These are phyloP conservation scores for Microthyrium microscopicum DNA, from an alignment of 2,329 filamentous ascomycete genomes.

Conservation along the genomic window DNA sequence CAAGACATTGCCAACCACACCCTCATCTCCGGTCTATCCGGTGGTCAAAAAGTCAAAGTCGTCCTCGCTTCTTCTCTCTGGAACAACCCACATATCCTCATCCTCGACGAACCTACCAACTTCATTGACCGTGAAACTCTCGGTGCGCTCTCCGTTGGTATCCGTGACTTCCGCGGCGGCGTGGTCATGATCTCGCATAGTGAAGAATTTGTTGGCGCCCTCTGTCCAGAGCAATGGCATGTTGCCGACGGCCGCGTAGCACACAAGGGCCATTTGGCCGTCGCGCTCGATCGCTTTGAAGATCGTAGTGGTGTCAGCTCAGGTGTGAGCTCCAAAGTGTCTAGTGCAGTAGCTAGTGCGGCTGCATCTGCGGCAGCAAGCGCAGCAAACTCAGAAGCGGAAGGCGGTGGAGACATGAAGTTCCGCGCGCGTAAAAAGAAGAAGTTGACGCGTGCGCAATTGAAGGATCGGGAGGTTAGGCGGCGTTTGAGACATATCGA, in stretches of 20 bases:
- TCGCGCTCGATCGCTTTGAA: slow-evolving; percentile 72
- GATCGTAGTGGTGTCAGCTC: slow-evolving; percentile 51
- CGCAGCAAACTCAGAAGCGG: slow-evolving; percentile 36
- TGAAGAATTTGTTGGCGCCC: slow-evolving; percentile 92
- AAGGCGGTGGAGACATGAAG: slow-evolving; percentile 66
- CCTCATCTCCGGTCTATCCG: slow-evolving; percentile 86
- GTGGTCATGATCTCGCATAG: slow-evolving; percentile 99
- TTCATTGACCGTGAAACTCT: slow-evolving; percentile 97
- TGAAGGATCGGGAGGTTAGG: slow-evolving; percentile 84
- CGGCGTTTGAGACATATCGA: slow-evolving; percentile 69
- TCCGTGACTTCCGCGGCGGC: slow-evolving; percentile 94
- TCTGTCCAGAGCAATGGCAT: slow-evolving; percentile 94
- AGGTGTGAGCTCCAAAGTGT: slow-evolving; percentile 30
- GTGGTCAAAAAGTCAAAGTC: slow-evolving; percentile 98
- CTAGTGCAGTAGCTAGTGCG: slow-evolving; percentile 19
- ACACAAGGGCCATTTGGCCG: slow-evolving; percentile 60
- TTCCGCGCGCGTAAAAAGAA: slow-evolving; percentile 92
- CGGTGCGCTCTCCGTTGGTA: slow-evolving; percentile 90
- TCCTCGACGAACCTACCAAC: slow-evolving; percentile 97
- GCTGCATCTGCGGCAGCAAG: slow-evolving; percentile 11
- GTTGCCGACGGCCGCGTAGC: slow-evolving; percentile 77
- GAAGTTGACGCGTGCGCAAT: slow-evolving; percentile 93
- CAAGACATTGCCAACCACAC: slow-evolving; percentile 99
- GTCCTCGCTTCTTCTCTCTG: slow-evolving; percentile 93
- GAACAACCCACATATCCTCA: slow-evolving; percentile 96